Evolutionary conservation across 768 basidiomycete genomes (phyloP), one percentile per base, ranked within the genome.

Genomic region (Galerina marginata): DNA sequence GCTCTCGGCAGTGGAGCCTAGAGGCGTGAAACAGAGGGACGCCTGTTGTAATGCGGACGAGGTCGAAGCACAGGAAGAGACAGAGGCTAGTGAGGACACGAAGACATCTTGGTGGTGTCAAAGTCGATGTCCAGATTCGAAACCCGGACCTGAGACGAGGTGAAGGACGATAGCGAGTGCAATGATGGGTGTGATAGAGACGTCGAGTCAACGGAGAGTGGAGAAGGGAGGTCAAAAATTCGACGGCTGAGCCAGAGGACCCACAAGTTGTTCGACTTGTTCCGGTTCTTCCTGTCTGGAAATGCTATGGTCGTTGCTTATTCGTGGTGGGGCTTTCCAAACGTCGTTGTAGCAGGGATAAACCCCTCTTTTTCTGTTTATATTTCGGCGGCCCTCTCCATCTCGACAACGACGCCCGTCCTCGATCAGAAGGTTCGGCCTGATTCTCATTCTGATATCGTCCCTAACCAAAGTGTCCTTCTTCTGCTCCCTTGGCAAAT

Each of bases 161-260:
- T 20, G 20, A 20, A 20, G 20, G 20, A 20, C 20, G 20, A 20
- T 20, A 20, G 1, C 20, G 20, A 20, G 20, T 20, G 20, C 20
- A 2, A 20, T 20, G 20, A 2, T 20, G 2, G 20, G 20, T 20
- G 20, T 1, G 20, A 20, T 20, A 20, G 20, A 20, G 2, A 20
- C 29, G 29, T 20, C 20, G 20, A 20, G 20, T 20, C 20, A 20
- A 20, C 20, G 20, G 20, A 20, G 54, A 10, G 56, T 45, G 9
- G 76, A 4, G 71, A 47, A 71, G 74, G 45, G 69, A 57, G 62
- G 9, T 49, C 58, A 12, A 58, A 39, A 6, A 11, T 25, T 3
- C 33, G 10, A n/a, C 36, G 14, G 26, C 26, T 42, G 23, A 16
- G 29, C 29, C n/a, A 14, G n/a, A 33, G 7, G 7, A 5, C 7